These are phyloP conservation scores for Sordariomycetes sp. DNA, from an alignment of 2,329 filamentous ascomycete species.

Conservation along the genomic window DNA sequence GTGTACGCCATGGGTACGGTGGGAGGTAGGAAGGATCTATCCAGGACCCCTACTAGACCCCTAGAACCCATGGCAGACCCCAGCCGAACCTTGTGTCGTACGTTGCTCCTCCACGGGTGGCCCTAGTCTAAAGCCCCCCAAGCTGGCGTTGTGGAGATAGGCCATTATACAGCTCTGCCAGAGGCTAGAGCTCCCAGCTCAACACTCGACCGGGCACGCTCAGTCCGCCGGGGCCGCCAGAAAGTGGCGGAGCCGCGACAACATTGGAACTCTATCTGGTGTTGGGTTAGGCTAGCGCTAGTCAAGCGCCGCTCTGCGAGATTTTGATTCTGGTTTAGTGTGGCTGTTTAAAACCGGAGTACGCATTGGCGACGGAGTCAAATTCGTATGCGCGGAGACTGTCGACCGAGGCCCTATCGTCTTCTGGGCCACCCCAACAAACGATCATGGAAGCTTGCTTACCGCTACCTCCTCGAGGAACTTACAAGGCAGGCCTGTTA, in stretches of 20 bases:
- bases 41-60: neutral
- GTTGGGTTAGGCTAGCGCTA: neutral
- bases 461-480: no score
- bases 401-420: no score
- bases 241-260: neutral
- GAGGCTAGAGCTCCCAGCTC: neutral
- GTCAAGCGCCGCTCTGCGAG: neutral
- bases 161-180: no score
- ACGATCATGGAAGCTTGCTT: no score
- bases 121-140: neutral
- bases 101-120: neutral
- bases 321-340: no score
- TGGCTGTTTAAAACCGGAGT: no score
- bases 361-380: no score
- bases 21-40: neutral
- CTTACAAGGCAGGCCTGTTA: no score
- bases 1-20: neutral
- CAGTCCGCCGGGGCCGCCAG: neutral
- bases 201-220: neutral
- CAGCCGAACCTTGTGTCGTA: neutral
- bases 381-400: no score
- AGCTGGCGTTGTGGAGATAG: no score
- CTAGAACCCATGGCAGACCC: neutral
- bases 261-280: neutral
- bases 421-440: no score